Evolutionary conservation across 208 protist genomes (phyloP), one percentile per base, ranked within the genome.

Genomic region (Acanthamoeba healyi): DNA sequence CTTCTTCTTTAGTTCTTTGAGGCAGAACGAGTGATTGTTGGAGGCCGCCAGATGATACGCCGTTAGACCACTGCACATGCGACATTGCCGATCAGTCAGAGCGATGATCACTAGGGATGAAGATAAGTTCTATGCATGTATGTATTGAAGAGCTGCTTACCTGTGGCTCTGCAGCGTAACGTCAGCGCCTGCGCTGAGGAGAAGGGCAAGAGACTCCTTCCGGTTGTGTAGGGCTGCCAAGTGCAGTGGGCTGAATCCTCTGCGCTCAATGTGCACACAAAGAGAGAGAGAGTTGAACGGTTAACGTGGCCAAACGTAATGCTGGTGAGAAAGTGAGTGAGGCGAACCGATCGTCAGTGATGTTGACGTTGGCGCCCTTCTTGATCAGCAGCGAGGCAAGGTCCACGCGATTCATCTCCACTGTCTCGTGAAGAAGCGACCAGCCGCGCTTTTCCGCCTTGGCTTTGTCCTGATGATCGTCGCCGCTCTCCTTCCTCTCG

Each of bases 1-100:
- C 70, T 79, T 79, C 70, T 79, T 79, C 70, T 79, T 79, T 12
- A 79, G 70, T 32, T 79, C 70, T 32, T 79, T 79, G 7, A 79
- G 70, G 24, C 70, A 79, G 70, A 79, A 79, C n/a, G 70, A 79
- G 26, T 79, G 70, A 42, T 79, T 79, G 70, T 79, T 38, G 36
- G 70, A 12, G 15, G 70, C 70, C 7, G 70, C 70, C 15, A 79
- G 70, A 42, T 79, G 70, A 32, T 46, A 24, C 26, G 70, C 15
- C 32, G 70, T 79, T 4, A 79, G 24, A 9, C 70, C 70, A 44
- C 36, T 54, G n/a, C n/a, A 54, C 15, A 15, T 54, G 15, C 49
- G 15, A 54, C 49, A 54, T 54, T 54, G 49, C 49, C 10, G 49
- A 54, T 15, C 6, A 54, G 49, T 19, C 10, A 54, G 49, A 54